Base-by-base conservation (phyloP, 352 stramenopile species). In the Phytophthora boehmeriae region DNA sequence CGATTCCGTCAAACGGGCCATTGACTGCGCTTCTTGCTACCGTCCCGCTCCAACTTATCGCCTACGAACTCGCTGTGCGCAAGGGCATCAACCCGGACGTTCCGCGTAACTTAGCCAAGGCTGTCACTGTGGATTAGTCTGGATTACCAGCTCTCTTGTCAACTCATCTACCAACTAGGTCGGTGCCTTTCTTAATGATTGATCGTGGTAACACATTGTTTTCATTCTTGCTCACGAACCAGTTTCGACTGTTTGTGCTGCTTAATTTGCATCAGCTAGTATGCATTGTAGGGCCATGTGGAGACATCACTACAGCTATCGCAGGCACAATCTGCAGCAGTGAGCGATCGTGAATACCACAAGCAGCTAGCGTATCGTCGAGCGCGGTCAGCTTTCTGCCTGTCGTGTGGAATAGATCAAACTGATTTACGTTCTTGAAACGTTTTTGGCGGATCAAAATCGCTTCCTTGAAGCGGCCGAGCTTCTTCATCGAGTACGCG, bases 81-180 rank as follows among this genome's bases (percentile, higher is more conserved):
- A 95, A 96, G 67, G 96, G 97, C 52, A 98, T 99, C 78, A 98
- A 99, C 76, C 97, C 97, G 27, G 97, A 99, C 76, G 96, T 97
- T 56, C 97, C 97, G 45, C 88, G 97, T 55, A 99, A 99, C 78
- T 73, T 99, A 41, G 97, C 97, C 46, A 99, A 99, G 86, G 96
- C 95, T 46, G 97, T 99, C 44, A 99, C 97, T 35, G 97, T 99
- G 39, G 97, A 99, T 73, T 99, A 97, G 82, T 65, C 61, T 65
- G 19, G 53, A n/a, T n/a, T n/a, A n/a, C n/a, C n/a, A n/a, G 3
- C 38, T 53, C 36, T 59, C 22, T 53, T 35, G 48, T 28, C 59
- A 48, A 27, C 25, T 8, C 22, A 16, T 36, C 25, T 53, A 2
- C 11, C n/a, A 52, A 44, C 17, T 43, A 55, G 48, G 49, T 68